Evolutionary conservation across 805 yeast genomes (phyloP), one percentile per base, ranked within the genome.

Genomic region (Yarrowia sp.): DNA sequence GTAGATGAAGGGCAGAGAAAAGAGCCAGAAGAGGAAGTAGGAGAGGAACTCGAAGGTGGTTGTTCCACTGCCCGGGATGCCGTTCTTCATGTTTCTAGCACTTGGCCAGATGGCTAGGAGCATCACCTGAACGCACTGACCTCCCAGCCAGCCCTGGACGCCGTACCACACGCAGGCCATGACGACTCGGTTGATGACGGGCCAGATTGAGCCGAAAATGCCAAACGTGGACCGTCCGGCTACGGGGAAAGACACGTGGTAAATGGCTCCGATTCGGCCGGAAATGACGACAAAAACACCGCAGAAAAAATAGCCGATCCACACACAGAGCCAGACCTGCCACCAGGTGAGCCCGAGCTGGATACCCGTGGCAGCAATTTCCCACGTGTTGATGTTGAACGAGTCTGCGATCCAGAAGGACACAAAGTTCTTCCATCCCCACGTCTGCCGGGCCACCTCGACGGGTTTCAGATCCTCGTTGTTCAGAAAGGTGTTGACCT

Each of bases 91-190:
- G 50, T 78, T 70, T 19, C 45, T 4, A 49, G 77, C 76, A 36
- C 72, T 72, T 38, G 85, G 92, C 80, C 90, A 92, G 52, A 92
- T 87, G 2, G 97, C 82, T 71, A 85, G 81, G 69, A 92, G 80
- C 94, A 92, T 90, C 67, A 90, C 79, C 70, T 88, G 85, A 15
- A 92, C 87, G 80, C 96, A 89, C 71, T 91, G 86, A 41, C 94
- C 96, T 68, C 96, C 95, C 69, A 93, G 84, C 83, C 92, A 89
- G 26, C 90, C 83, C 76, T 92, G 97, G 38, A 91, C 95, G 38
- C 95, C 87, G 75, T 89, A 91, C 97, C 97, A 92, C 64, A 92
- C 87, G 72, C 87, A 84, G 41, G 92, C 89, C 91, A 92, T 89
- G 11, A 90, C 93, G 46, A 91, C 94, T 79, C 98, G 85, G 79